phyloP scores from a whole-genome alignment of 306 rosid genomes.

The Lablab purpureus region DNA sequence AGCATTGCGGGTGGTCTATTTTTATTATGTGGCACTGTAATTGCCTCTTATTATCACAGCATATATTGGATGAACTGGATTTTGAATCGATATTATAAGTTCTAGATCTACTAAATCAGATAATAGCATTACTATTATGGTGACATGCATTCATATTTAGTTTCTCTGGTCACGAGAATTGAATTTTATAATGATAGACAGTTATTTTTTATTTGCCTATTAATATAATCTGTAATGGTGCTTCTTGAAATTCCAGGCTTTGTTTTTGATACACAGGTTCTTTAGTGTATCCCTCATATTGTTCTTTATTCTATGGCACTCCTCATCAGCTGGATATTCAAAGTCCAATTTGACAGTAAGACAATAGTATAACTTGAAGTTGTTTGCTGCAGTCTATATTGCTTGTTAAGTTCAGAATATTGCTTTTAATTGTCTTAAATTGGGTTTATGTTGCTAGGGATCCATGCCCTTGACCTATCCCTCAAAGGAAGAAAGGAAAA shows the following conservation, averaged over 20 bases:
- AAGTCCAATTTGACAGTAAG: constrained; percentile 57
- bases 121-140: constrained; percentile 19
- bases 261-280: constrained; percentile 98
- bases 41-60: background rate
- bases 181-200: background rate
- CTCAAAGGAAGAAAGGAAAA: constrained; percentile 53
- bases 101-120: constrained; percentile 3
- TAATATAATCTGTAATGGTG: constrained; percentile 56
- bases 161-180: constrained; percentile 11
- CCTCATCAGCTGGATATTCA: constrained; percentile 67
- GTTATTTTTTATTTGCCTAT: constrained; percentile 31
- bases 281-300: constrained; percentile 85
- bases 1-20: background rate
- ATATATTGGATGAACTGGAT: constrained; percentile 3
- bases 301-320: constrained; percentile 80
- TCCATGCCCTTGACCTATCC: constrained; percentile 46
- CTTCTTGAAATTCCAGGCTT: constrained; percentile 94
- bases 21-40: background rate
- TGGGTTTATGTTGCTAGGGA: constrained; percentile 56
- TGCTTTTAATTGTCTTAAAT: constrained; percentile 45
- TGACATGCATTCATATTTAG: constrained; percentile 38
- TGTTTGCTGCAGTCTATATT: constrained; percentile 37
- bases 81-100: constrained; percentile 11
- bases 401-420: constrained; percentile 29
- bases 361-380: constrained; percentile 42